A percentile compares a stretch with the other conserved stretches of the same genome.
phyloP scores from a whole-genome alignment of 768 basidiomycete genomes.

The Lentinula raphanica region DNA sequence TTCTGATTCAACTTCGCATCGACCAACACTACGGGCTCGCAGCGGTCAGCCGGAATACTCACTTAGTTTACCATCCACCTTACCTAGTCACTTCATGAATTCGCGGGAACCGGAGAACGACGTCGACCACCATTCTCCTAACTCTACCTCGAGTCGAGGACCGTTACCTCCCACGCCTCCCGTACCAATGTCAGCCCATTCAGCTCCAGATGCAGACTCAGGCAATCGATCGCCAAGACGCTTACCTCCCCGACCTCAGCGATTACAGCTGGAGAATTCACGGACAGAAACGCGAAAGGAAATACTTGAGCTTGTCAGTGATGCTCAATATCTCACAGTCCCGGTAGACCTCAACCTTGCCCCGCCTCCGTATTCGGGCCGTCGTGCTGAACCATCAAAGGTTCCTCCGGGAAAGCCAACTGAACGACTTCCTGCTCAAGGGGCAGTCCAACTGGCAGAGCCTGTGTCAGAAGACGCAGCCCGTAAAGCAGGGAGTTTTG shows the following conservation, averaged over 20 bases:
- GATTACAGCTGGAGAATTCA: background rate
- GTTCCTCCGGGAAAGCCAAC: background rate
- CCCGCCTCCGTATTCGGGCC: slow-evolving; percentile 7
- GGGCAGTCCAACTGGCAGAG: background rate
- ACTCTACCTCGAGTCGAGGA: background rate
- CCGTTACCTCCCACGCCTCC: background rate
- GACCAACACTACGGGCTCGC: background rate
- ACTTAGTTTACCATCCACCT: background rate
- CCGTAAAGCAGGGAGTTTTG: background rate
- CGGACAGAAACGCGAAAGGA: background rate
- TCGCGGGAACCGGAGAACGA: background rate
- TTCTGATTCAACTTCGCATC: background rate
- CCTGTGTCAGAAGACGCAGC: background rate
- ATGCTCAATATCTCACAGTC: slow-evolving; percentile 1
- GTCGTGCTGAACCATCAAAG: background rate
- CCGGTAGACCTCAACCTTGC: background rate
- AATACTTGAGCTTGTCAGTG: background rate
- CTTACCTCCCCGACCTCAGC: background rate
- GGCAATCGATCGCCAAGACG: background rate
- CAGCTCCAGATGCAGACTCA: background rate
- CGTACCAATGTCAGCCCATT: background rate
- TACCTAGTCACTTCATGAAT: background rate
- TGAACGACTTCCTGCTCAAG: background rate
- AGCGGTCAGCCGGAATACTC: background rate
- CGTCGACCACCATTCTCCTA: too few relatives aligned